phyloP scores from a whole-genome alignment of 495 filamentous ascomycete species.

The Aspergillus incahuasiensis region DNA sequence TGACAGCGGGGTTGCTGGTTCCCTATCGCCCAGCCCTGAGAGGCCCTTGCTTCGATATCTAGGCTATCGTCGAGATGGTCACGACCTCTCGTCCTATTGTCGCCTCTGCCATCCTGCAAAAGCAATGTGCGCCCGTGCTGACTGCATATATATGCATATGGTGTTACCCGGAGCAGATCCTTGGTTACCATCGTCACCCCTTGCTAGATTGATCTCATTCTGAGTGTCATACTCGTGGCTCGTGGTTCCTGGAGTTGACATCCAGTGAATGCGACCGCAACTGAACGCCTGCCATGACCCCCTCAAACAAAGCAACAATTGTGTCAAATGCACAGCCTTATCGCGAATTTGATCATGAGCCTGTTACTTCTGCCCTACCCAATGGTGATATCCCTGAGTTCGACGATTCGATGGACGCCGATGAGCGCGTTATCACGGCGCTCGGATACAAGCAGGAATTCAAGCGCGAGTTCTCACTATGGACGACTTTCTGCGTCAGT shows the following conservation, averaged over 20 bases:
- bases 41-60: background rate
- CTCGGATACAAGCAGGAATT: slow-evolving; percentile 79
- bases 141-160: slow-evolving; percentile 10
- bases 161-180: background rate
- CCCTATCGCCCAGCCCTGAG: slow-evolving; percentile 4
- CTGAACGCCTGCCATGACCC: slow-evolving; percentile 6
- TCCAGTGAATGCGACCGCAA: slow-evolving; percentile 4
- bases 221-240: background rate
- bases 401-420: slow-evolving; percentile 49
- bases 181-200: background rate
- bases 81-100: slow-evolving; percentile 2
- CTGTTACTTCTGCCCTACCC: slow-evolving; percentile 64
- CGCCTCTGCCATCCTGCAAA: background rate
- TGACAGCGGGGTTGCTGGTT: slow-evolving; percentile 9
- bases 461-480: slow-evolving; percentile 78
- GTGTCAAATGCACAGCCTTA: slow-evolving; percentile 18
- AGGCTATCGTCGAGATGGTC: slow-evolving; percentile 3
- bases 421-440: slow-evolving; percentile 65
- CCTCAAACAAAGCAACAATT: slow-evolving; percentile 16
- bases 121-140: slow-evolving; percentile 10
- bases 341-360: slow-evolving; percentile 42
- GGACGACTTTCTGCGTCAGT: slow-evolving; percentile 74
- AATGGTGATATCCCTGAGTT: slow-evolving; percentile 58
- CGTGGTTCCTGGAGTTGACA: background rate
- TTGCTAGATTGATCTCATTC: background rate